Evolutionary conservation across 306 rosid species (phyloP).

Genomic region (Cucurbita argyrosperma): DNA sequence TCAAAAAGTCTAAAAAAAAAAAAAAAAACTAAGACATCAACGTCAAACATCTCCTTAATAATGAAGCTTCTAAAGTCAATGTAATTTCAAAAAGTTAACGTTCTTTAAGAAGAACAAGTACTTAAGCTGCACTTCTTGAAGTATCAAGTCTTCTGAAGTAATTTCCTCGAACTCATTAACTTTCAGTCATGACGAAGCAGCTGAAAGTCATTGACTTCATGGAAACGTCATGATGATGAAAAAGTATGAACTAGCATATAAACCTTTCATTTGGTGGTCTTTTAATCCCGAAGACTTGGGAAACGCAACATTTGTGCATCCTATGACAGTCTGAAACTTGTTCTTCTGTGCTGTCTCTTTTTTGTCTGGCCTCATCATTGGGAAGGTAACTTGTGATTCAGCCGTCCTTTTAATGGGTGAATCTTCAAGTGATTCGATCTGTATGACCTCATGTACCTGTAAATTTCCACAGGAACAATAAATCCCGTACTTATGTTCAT

Average conservation of each 20-base stretch:
- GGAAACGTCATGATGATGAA: neutral
- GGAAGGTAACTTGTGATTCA: slow-evolving; percentile 25
- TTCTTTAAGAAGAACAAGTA: neutral
- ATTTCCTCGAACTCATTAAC: neutral
- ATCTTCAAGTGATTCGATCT: neutral
- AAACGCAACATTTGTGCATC: slow-evolving; percentile 11
- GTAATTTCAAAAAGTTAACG: neutral
- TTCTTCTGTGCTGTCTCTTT: slow-evolving; percentile 13
- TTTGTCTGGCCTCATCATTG: slow-evolving; percentile 12
- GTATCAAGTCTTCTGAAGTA: neutral
- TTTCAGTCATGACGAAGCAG: neutral
- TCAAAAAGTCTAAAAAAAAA: neutral
- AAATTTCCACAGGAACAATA: neutral
- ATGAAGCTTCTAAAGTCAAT: neutral
- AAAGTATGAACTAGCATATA: slow-evolving; percentile 6
- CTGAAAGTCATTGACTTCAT: neutral
- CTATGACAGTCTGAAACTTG: slow-evolving; percentile 12
- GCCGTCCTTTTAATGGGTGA: neutral
- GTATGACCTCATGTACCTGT: neutral
- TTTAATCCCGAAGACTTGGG: slow-evolving; percentile 16
- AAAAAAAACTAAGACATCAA: neutral
- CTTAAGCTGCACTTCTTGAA: neutral
- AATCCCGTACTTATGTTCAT: neutral
- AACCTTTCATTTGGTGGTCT: slow-evolving; percentile 38
- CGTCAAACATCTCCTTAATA: neutral